Evolutionary conservation across 2,329 filamentous ascomycete species (phyloP).

Genomic region (Cytospora piceae): DNA sequence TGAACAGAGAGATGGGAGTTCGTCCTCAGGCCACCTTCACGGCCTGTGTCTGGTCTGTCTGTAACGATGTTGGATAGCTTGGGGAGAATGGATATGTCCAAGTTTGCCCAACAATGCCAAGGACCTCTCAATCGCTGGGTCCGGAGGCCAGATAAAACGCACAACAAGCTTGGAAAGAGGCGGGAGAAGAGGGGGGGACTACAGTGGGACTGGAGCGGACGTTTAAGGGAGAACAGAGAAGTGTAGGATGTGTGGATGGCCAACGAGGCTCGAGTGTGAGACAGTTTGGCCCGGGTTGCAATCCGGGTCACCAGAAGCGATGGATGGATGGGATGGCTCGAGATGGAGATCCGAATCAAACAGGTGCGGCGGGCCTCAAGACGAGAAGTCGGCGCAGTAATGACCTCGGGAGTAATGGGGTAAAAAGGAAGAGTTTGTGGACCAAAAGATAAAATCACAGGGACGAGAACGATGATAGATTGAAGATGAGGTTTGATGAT

Average conservation of each 20-base stretch:
- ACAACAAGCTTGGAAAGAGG: neutral
- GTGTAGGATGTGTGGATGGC: constrained; percentile 11
- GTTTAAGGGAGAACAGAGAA: constrained; percentile 4
- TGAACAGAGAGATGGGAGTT: constrained; percentile 8
- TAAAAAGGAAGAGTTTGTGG: neutral
- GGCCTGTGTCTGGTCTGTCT: constrained; percentile 22
- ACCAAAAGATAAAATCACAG: neutral
- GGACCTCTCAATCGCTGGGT: neutral
- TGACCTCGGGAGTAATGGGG: neutral
- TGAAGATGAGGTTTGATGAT: neutral
- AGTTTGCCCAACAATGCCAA: constrained; percentile 12
- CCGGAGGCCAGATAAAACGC: constrained; percentile 20
- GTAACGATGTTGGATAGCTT: constrained; percentile 18
- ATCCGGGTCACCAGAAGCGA: neutral
- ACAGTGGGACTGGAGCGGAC: neutral
- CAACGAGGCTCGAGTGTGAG: constrained; percentile 20
- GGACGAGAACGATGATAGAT: neutral
- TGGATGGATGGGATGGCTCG: neutral
- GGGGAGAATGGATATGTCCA: constrained; percentile 5
- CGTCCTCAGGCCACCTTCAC: constrained; percentile 21
- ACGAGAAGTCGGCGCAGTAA: neutral
- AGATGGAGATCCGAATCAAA: neutral
- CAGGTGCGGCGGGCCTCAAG: neutral
- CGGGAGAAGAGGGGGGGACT: neutral
- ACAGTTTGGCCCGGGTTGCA: constrained; percentile 18